A percentile compares a stretch with the other conserved stretches of the same genome.
phyloP scores from a whole-genome alignment of 2,329 filamentous ascomycete species.

The Grosmannia serpens region DNA sequence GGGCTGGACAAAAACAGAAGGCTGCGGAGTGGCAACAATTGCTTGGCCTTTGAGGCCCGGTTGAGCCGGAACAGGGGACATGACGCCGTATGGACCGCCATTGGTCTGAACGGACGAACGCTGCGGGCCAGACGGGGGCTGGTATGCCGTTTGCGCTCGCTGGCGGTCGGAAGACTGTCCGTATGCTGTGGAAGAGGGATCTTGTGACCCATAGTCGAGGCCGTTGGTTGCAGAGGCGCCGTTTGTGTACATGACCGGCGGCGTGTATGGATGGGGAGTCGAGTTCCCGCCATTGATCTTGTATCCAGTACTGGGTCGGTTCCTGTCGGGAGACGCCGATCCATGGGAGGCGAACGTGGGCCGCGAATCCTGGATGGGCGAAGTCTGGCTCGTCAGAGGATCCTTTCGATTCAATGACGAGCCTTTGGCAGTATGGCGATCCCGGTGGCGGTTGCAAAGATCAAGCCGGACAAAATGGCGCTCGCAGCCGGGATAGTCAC shows the following conservation, averaged over 20 bases:
- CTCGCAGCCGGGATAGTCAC: slow-evolving; percentile 83
- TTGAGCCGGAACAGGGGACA: slow-evolving; percentile 40
- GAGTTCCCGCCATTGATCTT: slow-evolving; percentile 22
- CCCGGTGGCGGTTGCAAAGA: slow-evolving; percentile 73
- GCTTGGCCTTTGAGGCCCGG: slow-evolving; percentile 37
- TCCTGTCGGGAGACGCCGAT: slow-evolving; percentile 36
- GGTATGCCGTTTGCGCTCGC: slow-evolving; percentile 20
- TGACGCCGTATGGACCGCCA: slow-evolving; percentile 36
- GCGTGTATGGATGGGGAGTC: slow-evolving; percentile 29
- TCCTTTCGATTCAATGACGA: slow-evolving; percentile 68
- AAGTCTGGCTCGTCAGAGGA: slow-evolving; percentile 43
- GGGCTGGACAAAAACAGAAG: slow-evolving; percentile 42
- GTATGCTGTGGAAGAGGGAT: slow-evolving; percentile 19
- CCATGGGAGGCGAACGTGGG: slow-evolving; percentile 27
- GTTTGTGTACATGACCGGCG: slow-evolving; percentile 25
- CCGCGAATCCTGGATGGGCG: slow-evolving; percentile 28
- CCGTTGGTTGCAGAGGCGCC: slow-evolving; percentile 18
- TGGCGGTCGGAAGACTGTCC: slow-evolving; percentile 11
- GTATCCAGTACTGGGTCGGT: slow-evolving; percentile 30
- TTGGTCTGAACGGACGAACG: slow-evolving; percentile 35
- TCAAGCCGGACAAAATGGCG: slow-evolving; percentile 90
- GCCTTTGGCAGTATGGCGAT: slow-evolving; percentile 69
- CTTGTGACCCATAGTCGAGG: slow-evolving; percentile 33
- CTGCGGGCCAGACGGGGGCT: slow-evolving; percentile 29
- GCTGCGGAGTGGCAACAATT: slow-evolving; percentile 31